Base-by-base conservation (phyloP, 768 basidiomycete species). In the Kwoniella heveanensis region DNA sequence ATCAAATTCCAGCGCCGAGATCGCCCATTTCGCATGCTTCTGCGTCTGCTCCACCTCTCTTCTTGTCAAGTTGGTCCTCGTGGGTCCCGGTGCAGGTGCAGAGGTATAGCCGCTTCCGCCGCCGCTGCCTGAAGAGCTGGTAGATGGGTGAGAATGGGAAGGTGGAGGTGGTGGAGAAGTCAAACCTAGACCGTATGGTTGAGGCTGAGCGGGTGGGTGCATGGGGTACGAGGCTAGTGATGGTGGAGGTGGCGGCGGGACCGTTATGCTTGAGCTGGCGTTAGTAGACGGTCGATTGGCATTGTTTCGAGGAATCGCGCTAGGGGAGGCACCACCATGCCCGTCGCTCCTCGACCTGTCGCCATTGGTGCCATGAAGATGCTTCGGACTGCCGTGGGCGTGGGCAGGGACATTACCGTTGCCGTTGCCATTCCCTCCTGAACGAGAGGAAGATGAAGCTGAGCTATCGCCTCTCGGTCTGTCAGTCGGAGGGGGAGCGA, bases 1-100 rank as follows among this genome's bases (percentile, higher is more conserved):
- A 76, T 98, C 95, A 77, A 94, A 97, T 75, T 97, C 92, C 58
- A 99, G 83, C n/a, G 96, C 87, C 29, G 90, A 92, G 61, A 97
- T 91, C 7, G 95, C 95, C 81, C 89, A 96, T 57, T 86, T 85
- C 70, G 92, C 92, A 71, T 94, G 92, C 76, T 90, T 96, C 83
- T 99, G 94, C 15, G 86, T 86, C 66, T 88, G 86, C 21, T 87
- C 83, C 25, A 96, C 84, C 57, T 87, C 75, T 56, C 82, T 82
- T 3, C 67, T 67, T 10, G 63, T 64, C 39, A 70, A 32, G 27
- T 55, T 60, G 12, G 58, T 64, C 46, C 47, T 72, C 1, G 74
- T 75, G 15, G 59, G 59, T n/a, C 50, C 59, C 4, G 52, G 48
- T 6, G 22, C 48, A 39, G 32, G 13, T 10, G 32, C 29, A 27